Base-by-base conservation (phyloP, 2,329 filamentous ascomycete genomes). In the Ophiobolus disseminans region DNA sequence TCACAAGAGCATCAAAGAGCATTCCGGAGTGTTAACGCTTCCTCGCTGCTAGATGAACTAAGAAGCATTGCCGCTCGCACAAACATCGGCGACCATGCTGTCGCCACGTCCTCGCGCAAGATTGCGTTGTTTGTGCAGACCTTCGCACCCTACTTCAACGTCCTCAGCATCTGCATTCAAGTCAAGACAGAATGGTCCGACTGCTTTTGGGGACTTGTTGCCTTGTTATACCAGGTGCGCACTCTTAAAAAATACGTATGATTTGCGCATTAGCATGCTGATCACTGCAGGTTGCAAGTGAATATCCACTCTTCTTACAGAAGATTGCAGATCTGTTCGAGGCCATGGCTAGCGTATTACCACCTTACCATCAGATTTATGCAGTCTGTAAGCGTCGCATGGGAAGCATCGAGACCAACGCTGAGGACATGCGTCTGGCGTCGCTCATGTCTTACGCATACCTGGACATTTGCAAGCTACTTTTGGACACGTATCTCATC, bases 61-160 rank as follows among this genome's bases (percentile, higher is more conserved):
- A 57, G 44, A 13, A 45, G 40, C 2, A 21, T 56, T 3, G 55
- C 53, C 39, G 31, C 42, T 14, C 19, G 43, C n/a, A n/a, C n/a
- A n/a, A n/a, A n/a, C n/a, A n/a, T n/a, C n/a, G n/a, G n/a, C 17
- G 45, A 52, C 13, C 41, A 38, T 32, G 50, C 53, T 17, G 42
- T 53, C 19, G 45, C 53, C 5, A 37, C 43, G n/a, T 63, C 56
- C 38, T 53, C 46, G 11, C 44, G 47, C 28, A 67, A 63, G 39
- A 49, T 67, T 10, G 40, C 46, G n/a, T 35, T 57, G 4, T 68
- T 69, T 40, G 44, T 57, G 7, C 54, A 46, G 17, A 34, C 43
- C 10, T 63, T 68, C 48, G 55, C 59, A 22, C 53, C 59, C 6
- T 70, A 63, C 46, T 69, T 68, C 37, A 60, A 66, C 32, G 43